Base-by-base conservation (phyloP, 805 yeast genomes). In the Candida glaebosa region DNA sequence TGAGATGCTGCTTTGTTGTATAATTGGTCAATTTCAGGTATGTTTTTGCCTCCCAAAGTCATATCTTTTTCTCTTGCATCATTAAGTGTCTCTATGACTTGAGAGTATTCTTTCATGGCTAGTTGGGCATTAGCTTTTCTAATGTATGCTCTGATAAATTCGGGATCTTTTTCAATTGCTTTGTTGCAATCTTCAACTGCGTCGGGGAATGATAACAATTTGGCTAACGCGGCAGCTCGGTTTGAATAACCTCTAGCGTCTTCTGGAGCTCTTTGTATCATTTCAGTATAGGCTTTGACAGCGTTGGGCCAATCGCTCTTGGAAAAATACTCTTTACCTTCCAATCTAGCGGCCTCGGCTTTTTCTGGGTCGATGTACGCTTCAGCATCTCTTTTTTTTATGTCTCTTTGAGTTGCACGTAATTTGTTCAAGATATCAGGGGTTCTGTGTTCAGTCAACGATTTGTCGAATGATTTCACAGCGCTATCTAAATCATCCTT, bases 221-320 rank as follows among this genome's bases (percentile, higher is more conserved):
- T 93, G 36, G 96, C 83, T 60, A 85, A 78, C 1, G 96, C 96
- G 31, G 99, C 99, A 40, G 99, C 99, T 69, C 99, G 85, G 73
- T 93, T 93, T 26, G 96, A 89, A 66, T 89, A 93, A 43, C 97
- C 98, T 65, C 96, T 81, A 18, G 95, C 95, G 65, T 93, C 98
- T 42, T 81, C 81, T 43, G 99, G 99, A n/a, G 90, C 89, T 63
- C 99, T 85, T 69, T 89, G 87, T 55, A 91, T 75, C 90, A 93
- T 93, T 69, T 93, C 99, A 38, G 95, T 76, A 68, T 93, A 93
- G 3, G 96, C 85, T 63, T 86, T 85, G 34, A 93, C 96, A 17
- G 98, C 97, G 50, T 74, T 82, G 48, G 99, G 98, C 96, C 96
- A 91, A 65, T 91, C 96, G 38, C 87, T 93, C 53, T 86, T 84